Evolutionary conservation across 75 land plant genomes (phyloP).

Genomic region (Pinus taeda): DNA sequence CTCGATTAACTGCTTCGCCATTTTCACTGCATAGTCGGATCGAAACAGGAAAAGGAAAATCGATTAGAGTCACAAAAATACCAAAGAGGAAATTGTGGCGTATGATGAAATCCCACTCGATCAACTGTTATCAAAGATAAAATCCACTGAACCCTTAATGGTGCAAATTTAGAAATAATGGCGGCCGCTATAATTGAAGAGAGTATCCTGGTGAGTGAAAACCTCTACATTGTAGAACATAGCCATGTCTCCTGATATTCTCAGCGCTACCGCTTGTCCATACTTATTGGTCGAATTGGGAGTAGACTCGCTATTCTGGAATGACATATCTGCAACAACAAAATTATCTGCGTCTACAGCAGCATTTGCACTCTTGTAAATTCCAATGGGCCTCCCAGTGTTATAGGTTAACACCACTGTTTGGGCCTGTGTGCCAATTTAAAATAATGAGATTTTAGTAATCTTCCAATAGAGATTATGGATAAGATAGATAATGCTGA

Average conservation of each 20-base stretch:
- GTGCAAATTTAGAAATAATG: conserved; percentile 32
- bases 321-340: conserved; percentile 29
- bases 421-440: too few relatives aligned
- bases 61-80: too few relatives aligned
- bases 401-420: too few relatives aligned
- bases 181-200: conserved; percentile 26
- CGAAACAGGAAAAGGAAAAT: too few relatives aligned
- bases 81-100: too few relatives aligned
- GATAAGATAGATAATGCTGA: too few relatives aligned
- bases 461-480: too few relatives aligned
- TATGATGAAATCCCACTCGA: too few relatives aligned
- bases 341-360: conserved; percentile 20
- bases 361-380: conserved; percentile 27
- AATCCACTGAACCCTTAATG: conserved; percentile 31
- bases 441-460: too few relatives aligned
- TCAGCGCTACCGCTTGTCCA: conserved; percentile 20
- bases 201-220: conserved; percentile 20
- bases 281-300: too few relatives aligned
- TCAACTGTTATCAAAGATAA: conserved; percentile 21
- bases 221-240: conserved; percentile 19
- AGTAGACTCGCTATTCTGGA: background rate
- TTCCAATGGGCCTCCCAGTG: conserved; percentile 8
- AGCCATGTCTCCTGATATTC: conserved; percentile 30
- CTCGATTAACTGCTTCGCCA: too few relatives aligned
- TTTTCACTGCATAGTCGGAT: too few relatives aligned